phyloP scores from a whole-genome alignment of 2,329 filamentous ascomycete genomes.

The Grosmannia huntii region DNA sequence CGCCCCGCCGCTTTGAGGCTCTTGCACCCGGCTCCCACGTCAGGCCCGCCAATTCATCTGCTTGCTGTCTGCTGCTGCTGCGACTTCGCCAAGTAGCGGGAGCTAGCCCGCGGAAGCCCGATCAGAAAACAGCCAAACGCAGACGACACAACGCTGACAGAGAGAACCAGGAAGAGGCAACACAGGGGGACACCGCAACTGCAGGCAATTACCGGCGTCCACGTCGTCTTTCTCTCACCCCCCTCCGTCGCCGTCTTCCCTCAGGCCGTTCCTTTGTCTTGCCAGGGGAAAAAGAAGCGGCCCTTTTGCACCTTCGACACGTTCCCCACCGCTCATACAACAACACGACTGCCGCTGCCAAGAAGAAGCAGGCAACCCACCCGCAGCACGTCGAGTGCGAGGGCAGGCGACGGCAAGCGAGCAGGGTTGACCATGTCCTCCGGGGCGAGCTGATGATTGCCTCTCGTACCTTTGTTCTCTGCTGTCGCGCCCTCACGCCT shows the following conservation, averaged over 20 bases:
- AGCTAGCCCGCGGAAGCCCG: too few species aligned
- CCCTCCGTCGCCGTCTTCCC: neutral
- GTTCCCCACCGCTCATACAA: slow-evolving; percentile 6
- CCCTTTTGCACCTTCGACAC: neutral
- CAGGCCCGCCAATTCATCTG: too few species aligned
- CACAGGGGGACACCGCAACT: slow-evolving; percentile 1
- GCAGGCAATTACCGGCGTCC: slow-evolving; percentile 12
- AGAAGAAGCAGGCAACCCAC: neutral
- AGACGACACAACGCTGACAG: too few species aligned
- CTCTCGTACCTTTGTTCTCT: neutral
- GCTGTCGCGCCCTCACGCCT: neutral
- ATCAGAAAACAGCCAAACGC: too few species aligned
- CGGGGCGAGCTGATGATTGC: neutral
- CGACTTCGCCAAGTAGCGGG: too few species aligned
- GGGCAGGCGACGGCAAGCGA: neutral
- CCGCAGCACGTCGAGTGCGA: neutral
- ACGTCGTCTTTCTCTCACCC: slow-evolving; percentile 6
- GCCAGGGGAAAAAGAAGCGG: neutral
- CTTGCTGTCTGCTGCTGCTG: too few species aligned
- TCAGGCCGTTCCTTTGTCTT: neutral
- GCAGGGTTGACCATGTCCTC: neutral
- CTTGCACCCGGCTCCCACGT: too few species aligned
- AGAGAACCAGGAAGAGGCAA: neutral
- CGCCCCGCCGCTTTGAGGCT: too few species aligned
- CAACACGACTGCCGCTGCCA: slow-evolving; percentile 1